Percentiles rank a stretch among this genome's conserved stretches.
These are phyloP conservation scores for Calocera cornea DNA, from an alignment of 768 basidiomycete species.

Conservation along the genomic window DNA sequence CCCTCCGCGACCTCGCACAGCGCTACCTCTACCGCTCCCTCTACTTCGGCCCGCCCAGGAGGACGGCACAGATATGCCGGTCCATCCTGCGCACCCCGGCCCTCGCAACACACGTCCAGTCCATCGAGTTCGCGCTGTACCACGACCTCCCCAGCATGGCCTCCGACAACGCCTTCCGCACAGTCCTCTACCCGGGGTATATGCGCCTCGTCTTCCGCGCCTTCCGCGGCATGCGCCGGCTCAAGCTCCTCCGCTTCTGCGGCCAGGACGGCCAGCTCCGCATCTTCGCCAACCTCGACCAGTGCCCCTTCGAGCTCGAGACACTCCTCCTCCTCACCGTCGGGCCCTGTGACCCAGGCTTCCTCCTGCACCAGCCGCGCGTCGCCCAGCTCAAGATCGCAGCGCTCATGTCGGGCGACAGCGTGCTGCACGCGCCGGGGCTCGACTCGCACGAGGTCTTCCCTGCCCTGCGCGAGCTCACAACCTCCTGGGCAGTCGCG, in stretches of 20 bases:
- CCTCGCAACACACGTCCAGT: not conserved
- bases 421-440: not conserved
- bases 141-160: not conserved
- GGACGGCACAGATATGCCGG: not conserved
- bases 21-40: slow-evolving; percentile 1
- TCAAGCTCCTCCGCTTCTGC: slow-evolving; percentile 1
- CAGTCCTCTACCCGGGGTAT: not conserved
- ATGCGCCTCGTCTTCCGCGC: not conserved
- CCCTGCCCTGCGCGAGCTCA: not conserved
- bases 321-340: slow-evolving; percentile 5
- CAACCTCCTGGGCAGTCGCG: not conserved
- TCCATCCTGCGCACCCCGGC: not conserved
- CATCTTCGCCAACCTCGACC: slow-evolving; percentile 1
- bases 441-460: not conserved
- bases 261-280: not conserved
- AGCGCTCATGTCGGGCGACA: not conserved
- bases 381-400: not conserved
- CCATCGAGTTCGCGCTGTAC: not conserved
- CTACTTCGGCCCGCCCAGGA: not conserved
- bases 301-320: not conserved
- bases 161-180: not conserved
- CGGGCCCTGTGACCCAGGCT: not conserved
- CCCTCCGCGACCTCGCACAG: not conserved
- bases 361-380: not conserved
- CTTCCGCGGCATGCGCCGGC: not conserved